Evolutionary conservation across 495 filamentous ascomycete genomes (phyloP), one percentile per base, ranked within the genome.

Genomic region (Paragyromitra xinjiangensis): DNA sequence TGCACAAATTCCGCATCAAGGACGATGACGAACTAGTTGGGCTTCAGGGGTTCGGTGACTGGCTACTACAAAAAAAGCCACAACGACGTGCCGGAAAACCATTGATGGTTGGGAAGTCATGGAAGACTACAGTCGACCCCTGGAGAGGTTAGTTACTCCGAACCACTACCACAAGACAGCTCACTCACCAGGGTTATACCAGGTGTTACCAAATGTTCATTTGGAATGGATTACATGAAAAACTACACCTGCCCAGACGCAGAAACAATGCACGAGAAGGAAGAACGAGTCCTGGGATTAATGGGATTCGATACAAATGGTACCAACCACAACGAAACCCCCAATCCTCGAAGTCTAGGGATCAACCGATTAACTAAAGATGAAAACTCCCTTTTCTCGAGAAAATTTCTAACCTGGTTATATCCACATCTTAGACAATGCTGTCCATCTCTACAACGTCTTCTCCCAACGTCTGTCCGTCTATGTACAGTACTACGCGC

Each of bases 201-300:
- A 78, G 75, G 64, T 19, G 84, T 88, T 40, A 83, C 77, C 34
- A 83, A 85, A 61, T 85, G 85, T 22, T 84, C 85, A 3, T 89
- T 88, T 79, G 87, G 88, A 29, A 48, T 87, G 24, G 88, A 89
- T 78, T 88, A 89, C 78, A 81, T 89, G 69, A 86, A 86, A 71
- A 70, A 81, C 26, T 88, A 86, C 55, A 5, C 48, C 29, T 69
- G 80, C 29, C 26, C 5, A 6, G 73, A 82, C 58, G 65, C 61
- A 3, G 71, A 75, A 51, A 42, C 37, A 34, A 44, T 44, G 40
- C 68, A 69, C 37, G 81, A 80, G 19, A 82, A 78, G 6, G 83
- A 82, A 34, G 14, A 69, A 29, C 85, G 85, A 78, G 84, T 88
- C 81, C 83, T 86, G 78, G 87, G 88, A 67, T 71, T 89, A 29